Percentiles rank a stretch among this genome's conserved stretches.
Conservation (phyloP, 257 asterid species). For the Fraxinus anomala region DNA sequence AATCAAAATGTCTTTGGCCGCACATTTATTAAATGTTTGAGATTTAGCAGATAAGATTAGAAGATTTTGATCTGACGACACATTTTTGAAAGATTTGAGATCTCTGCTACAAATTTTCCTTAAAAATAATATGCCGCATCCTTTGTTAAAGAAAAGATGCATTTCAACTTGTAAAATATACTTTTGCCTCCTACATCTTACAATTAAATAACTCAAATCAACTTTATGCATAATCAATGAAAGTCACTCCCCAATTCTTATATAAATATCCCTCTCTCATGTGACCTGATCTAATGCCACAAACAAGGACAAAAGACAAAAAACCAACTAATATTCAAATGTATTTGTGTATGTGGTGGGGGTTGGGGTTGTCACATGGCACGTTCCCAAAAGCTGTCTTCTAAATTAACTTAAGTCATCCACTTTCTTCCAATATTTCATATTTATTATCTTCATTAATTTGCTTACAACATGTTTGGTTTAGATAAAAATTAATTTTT, state of each 20-base stretch:
- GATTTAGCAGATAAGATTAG: no score
- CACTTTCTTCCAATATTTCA: slow-evolving; percentile 26
- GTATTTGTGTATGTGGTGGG: slow-evolving; percentile 8
- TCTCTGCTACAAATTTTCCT: no score
- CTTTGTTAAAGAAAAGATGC: slow-evolving; percentile 24
- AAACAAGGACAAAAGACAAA: slow-evolving; percentile 27
- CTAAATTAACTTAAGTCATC: slow-evolving; percentile 19
- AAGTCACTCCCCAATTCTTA: slow-evolving; percentile 5
- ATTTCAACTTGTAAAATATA: slow-evolving; percentile 25
- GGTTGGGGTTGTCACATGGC: slow-evolving; percentile 45
- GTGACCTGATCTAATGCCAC: slow-evolving; percentile 42
- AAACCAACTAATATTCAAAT: slow-evolving; percentile 25
- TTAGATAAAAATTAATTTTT: no score
- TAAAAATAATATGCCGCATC: not conserved
- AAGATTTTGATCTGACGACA: no score
- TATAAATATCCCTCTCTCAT: slow-evolving; percentile 30
- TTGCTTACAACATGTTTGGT: not conserved
- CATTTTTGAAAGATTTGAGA: not conserved
- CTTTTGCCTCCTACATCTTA: slow-evolving; percentile 20
- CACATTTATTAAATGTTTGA: no score
- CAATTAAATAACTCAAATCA: slow-evolving; percentile 42
- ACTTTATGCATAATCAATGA: slow-evolving; percentile 16
- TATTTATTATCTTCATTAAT: slow-evolving; percentile 13
- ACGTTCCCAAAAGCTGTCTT: slow-evolving; percentile 44
- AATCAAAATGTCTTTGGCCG: no score